Evolutionary conservation across 1,139 yeast species (phyloP).

Genomic region (Geotrichum cucujoidarum): DNA sequence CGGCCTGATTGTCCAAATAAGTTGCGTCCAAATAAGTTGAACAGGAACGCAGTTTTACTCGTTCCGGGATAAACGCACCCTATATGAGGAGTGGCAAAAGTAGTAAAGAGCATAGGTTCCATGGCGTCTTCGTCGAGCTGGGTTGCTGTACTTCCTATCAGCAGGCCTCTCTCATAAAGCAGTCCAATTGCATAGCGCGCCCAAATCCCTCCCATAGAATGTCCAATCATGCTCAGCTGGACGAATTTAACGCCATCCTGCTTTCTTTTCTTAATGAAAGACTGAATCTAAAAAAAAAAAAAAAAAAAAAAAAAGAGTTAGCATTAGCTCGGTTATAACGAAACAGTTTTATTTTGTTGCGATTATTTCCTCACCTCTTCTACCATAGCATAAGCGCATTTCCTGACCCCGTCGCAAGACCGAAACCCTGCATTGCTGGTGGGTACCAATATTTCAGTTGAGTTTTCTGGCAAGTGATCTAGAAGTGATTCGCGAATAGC

Average conservation of each 20-base stretch:
- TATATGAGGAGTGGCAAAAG: conserved; percentile 89
- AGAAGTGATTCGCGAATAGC: conserved; percentile 54
- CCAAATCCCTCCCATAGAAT: conserved; percentile 51
- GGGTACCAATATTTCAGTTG: conserved; percentile 56
- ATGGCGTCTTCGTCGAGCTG: neutral
- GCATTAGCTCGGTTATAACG: too few species aligned
- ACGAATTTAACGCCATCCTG: conserved; percentile 22
- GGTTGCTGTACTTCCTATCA: neutral
- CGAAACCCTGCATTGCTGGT: conserved; percentile 64
- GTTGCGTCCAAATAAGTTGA: conserved; percentile 58
- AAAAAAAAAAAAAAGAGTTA: too few species aligned
- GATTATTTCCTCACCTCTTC: conserved; percentile 48
- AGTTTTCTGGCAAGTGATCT: conserved; percentile 35
- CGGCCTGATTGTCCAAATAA: conserved; percentile 69
- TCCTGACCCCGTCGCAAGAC: conserved; percentile 77
- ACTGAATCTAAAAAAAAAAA: conserved; percentile 9
- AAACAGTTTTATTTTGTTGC: too few species aligned
- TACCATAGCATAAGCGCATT: conserved; percentile 64
- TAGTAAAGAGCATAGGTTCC: conserved; percentile 42
- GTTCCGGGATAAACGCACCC: conserved; percentile 52
- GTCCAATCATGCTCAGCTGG: conserved; percentile 47
- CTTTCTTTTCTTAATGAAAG: conserved; percentile 5
- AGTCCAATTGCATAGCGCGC: conserved; percentile 68
- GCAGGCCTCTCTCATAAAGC: conserved; percentile 39
- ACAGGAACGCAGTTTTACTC: conserved; percentile 42